A percentile compares a stretch with the other conserved stretches of the same genome.
Conservation (phyloP, 2,329 filamentous ascomycete genomes). For the Aspergillus thermomutatus region DNA sequence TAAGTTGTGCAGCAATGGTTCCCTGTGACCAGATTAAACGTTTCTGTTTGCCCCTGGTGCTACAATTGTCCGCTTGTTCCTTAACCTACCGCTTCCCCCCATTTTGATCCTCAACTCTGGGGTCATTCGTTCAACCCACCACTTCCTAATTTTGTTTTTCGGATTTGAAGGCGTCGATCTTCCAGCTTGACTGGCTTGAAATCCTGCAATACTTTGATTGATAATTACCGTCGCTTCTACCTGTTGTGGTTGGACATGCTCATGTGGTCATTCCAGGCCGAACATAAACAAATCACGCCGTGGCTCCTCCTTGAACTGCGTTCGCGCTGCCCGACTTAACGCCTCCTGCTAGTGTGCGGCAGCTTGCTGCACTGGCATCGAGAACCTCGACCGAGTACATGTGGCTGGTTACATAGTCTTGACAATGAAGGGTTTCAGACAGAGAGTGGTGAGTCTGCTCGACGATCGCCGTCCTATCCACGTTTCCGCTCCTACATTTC, state of each 20-base stretch:
- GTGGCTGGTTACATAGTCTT: conserved; percentile 33
- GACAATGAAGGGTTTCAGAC: conserved; percentile 95
- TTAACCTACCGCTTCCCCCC: conserved; percentile 4
- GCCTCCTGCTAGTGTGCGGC: conserved; percentile 35
- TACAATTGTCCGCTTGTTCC: conserved; percentile 2
- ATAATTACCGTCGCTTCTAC: not conserved
- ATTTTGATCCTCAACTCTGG: not conserved
- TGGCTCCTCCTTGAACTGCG: conserved; percentile 21
- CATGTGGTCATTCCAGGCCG: conserved; percentile 27
- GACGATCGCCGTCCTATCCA: conserved; percentile 15
- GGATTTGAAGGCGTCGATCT: not conserved
- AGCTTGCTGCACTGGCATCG: conserved; percentile 33
- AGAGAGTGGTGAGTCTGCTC: conserved; percentile 78
- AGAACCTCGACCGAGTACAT: conserved; percentile 32
- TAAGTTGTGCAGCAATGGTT: conserved; percentile 17
- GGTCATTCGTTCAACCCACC: not conserved
- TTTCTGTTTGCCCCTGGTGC: conserved; percentile 14
- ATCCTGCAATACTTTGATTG: not conserved
- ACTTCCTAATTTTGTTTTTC: not conserved
- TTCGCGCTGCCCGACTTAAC: conserved; percentile 17
- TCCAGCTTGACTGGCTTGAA: not conserved
- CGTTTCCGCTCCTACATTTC: conserved; percentile 22
- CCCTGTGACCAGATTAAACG: conserved; percentile 9
- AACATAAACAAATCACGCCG: conserved; percentile 28
- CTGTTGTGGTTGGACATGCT: conserved; percentile 23